Conservation (phyloP, 225 moss, liverwort and hornwort genomes). For the Antitrichia curtipendula region DNA sequence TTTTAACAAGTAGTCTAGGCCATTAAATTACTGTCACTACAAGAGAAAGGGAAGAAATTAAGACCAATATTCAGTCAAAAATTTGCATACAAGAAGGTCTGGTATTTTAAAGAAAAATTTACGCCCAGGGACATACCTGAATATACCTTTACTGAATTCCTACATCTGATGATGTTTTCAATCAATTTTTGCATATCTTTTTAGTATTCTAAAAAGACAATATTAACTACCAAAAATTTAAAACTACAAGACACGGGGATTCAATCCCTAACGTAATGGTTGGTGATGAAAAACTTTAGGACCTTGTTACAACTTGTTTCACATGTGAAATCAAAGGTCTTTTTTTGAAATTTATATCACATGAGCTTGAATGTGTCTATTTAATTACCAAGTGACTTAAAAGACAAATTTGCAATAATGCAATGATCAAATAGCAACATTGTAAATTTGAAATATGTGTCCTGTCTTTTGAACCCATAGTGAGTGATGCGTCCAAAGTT, state of each 20-base stretch:
- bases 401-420: too few relatives aligned
- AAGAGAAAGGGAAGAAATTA: background rate
- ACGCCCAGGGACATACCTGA: rapidly evolving
- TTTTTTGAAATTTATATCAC: background rate
- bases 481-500: too few relatives aligned
- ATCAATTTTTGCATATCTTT: background rate
- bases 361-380: background rate
- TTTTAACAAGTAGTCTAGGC: background rate
- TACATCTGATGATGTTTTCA: background rate
- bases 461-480: too few relatives aligned
- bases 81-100: background rate
- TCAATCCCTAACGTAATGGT: background rate
- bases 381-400: background rate
- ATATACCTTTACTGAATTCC: background rate
- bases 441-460: background rate
- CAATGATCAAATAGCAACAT: background rate
- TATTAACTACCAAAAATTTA: background rate
- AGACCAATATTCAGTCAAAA: background rate
- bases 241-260: background rate
- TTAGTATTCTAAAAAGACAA: background rate
- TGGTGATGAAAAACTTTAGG: background rate
- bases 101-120: too few relatives aligned
- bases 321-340: background rate
- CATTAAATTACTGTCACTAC: background rate
- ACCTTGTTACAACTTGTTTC: background rate